These are phyloP conservation scores for Dalbergia oliveri DNA, from an alignment of 306 rosid species.

Conservation along the genomic window DNA sequence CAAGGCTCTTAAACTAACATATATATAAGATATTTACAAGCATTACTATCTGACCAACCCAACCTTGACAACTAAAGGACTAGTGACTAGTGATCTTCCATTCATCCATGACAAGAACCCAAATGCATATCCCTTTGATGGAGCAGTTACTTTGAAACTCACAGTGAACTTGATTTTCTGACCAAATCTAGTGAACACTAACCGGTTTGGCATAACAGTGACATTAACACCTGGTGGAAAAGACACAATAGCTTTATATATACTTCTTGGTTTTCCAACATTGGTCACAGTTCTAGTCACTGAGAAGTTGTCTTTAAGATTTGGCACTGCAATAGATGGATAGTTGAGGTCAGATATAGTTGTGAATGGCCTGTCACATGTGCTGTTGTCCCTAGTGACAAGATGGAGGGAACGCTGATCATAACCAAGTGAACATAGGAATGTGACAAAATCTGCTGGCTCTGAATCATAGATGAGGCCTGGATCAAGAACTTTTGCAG, in stretches of 20 bases:
- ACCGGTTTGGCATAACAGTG: slow-evolving; percentile 63
- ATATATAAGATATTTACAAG: slow-evolving; percentile 38
- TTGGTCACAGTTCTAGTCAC: slow-evolving; percentile 76
- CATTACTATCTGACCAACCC: slow-evolving; percentile 61
- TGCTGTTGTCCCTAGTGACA: slow-evolving; percentile 74
- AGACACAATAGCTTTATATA: slow-evolving; percentile 66
- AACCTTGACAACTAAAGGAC: slow-evolving; percentile 75
- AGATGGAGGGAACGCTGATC: slow-evolving; percentile 66
- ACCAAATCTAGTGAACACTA: slow-evolving; percentile 58
- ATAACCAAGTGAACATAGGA: slow-evolving; percentile 80
- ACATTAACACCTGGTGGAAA: slow-evolving; percentile 74
- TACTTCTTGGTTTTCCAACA: slow-evolving; percentile 65
- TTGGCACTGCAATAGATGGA: slow-evolving; percentile 78
- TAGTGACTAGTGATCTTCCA: slow-evolving; percentile 62
- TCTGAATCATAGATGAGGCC: slow-evolving; percentile 74
- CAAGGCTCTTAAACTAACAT: slow-evolving; percentile 44
- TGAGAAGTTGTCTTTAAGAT: slow-evolving; percentile 59
- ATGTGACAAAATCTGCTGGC: slow-evolving; percentile 64
- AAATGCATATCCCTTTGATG: slow-evolving; percentile 74
- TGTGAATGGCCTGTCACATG: slow-evolving; percentile 58
- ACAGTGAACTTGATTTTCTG: slow-evolving; percentile 78
- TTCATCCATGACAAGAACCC: slow-evolving; percentile 79
- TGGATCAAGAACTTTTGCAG: slow-evolving; percentile 79
- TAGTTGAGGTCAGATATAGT: slow-evolving; percentile 72
- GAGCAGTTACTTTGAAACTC: slow-evolving; percentile 63